Base-by-base conservation (phyloP, 179 eudicot genomes). In the Actinidia chinensis region DNA sequence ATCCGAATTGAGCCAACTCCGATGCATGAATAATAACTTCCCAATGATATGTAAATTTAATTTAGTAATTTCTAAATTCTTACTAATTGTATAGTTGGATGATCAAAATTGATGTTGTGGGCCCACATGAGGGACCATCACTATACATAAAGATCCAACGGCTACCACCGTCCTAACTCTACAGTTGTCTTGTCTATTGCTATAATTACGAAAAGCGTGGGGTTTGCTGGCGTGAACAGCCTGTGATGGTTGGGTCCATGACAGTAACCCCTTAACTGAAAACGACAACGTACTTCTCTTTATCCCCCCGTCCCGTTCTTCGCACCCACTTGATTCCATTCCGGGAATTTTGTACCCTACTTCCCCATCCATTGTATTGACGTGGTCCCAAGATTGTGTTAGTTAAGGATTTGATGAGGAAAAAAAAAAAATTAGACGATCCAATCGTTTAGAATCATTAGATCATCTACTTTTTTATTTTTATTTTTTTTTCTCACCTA, bases 181-280 rank as follows among this genome's bases (percentile, higher is more conserved):
- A 75, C 68, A 33, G 5, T 43, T 7, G 60, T 74, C 65, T 1
- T 3, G 48, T 14, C 8, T 14, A 1, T 44, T 75, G 42, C 18
- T 8, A 22, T 23, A 4, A 74, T 70, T 48, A 40, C 48, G 48
- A 47, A 23, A 74, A 8, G 54, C 4, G 7, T 42, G 43, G 55
- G 77, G 22, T 59, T 44, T 74, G 4, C 43, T 44, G 40, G 68
- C 25, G 4, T 22, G 54, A 59, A 59, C 55, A 22, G 56, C 4
- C 77, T 74, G 68, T 58, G n/a, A 70, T 23, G 36, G 56, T 15
- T 75, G 78, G 71, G 14, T 70, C 77, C 60, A 9, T 46, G 59
- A 75, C 78, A 17, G 71, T 9, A 51, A 75, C 59, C 60, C 20
- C 25, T 11, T 14, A 20, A 14, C 4, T 8, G 17, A 75, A 61